Evolutionary conservation across 1,284 basidiomycete genomes (phyloP).

Genomic region (Marasmius fiardii): DNA sequence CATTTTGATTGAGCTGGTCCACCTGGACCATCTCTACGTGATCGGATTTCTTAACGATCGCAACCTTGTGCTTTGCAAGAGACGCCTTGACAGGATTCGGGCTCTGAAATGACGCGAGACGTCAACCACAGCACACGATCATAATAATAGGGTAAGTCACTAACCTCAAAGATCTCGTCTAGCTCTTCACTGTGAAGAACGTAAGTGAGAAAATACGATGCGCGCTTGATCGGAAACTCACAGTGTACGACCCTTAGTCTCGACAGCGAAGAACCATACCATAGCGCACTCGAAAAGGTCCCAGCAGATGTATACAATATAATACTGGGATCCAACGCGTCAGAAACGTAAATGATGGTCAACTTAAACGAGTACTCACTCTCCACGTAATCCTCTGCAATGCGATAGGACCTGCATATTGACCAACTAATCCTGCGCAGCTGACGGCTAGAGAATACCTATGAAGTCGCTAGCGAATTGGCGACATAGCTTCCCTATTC

Average conservation of each 20-base stretch:
- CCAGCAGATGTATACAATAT: constrained; percentile 36
- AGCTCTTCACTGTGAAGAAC: constrained; percentile 31
- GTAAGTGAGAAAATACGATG: not conserved
- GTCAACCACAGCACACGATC: not conserved
- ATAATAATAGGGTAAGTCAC: not conserved
- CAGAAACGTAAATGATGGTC: not conserved
- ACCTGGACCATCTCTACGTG: constrained; percentile 15
- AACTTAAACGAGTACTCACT: constrained; percentile 18
- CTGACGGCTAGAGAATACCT: constrained; percentile 43
- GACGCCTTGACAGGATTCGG: constrained; percentile 37
- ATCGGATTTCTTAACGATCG: constrained; percentile 30
- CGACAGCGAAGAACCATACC: constrained; percentile 36
- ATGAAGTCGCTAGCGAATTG: not conserved
- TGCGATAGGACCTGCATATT: constrained; percentile 46
- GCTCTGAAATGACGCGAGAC: constrained; percentile 22
- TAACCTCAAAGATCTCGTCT: constrained; percentile 37
- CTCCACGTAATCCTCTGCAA: constrained; percentile 44
- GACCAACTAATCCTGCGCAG: constrained; percentile 48
- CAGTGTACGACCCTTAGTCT: constrained; percentile 39
- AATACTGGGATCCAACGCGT: constrained; percentile 23
- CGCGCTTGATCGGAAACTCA: constrained; percentile 18
- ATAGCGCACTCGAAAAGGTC: constrained; percentile 34
- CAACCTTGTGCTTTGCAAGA: constrained; percentile 31
- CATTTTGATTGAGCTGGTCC: not conserved
- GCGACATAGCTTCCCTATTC: not conserved